Evolutionary conservation across 495 filamentous ascomycete species (phyloP).

Genomic region (Achaetomiella virescens): DNA sequence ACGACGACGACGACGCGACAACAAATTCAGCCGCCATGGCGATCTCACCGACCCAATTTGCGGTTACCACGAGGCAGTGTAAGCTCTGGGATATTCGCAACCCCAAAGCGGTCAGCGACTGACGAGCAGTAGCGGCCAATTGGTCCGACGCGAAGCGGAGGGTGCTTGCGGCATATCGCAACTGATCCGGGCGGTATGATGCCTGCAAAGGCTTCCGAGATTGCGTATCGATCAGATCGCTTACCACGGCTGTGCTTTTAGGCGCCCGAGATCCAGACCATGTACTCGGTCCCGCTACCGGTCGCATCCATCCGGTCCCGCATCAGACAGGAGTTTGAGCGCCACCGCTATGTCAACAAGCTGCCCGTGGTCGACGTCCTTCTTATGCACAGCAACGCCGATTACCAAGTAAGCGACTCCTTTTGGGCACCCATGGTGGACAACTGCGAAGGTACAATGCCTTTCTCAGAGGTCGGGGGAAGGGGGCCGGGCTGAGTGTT

Average conservation of each 20-base stretch:
- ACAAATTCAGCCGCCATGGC: slow-evolving; percentile 35
- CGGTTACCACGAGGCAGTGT: slow-evolving; percentile 86
- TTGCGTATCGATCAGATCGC: background rate
- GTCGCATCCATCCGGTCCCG: slow-evolving; percentile 85
- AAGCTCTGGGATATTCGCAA: slow-evolving; percentile 28
- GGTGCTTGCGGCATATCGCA: slow-evolving; percentile 80
- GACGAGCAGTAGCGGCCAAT: slow-evolving; percentile 60
- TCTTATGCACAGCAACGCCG: slow-evolving; percentile 76
- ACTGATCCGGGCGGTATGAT: slow-evolving; percentile 82
- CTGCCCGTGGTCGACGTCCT: slow-evolving; percentile 81
- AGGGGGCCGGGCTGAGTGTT: no score
- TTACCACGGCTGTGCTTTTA: slow-evolving; percentile 30
- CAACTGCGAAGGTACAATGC: no score
- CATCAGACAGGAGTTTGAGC: slow-evolving; percentile 95
- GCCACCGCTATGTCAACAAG: slow-evolving; percentile 88
- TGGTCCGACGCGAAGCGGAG: slow-evolving; percentile 76
- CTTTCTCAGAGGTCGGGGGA: no score
- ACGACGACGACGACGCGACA: slow-evolving; percentile 20
- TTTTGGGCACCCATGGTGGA: background rate
- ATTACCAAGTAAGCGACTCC: slow-evolving; percentile 63
- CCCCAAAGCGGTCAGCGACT: slow-evolving; percentile 3
- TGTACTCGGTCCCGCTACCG: slow-evolving; percentile 88
- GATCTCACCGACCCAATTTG: slow-evolving; percentile 90
- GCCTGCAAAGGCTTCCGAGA: background rate
- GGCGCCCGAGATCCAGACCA: slow-evolving; percentile 92